Percentiles rank a stretch among this genome's conserved stretches.
Conservation (phyloP, 2,329 filamentous ascomycete species). For the Pseudogymnoascus sp. region DNA sequence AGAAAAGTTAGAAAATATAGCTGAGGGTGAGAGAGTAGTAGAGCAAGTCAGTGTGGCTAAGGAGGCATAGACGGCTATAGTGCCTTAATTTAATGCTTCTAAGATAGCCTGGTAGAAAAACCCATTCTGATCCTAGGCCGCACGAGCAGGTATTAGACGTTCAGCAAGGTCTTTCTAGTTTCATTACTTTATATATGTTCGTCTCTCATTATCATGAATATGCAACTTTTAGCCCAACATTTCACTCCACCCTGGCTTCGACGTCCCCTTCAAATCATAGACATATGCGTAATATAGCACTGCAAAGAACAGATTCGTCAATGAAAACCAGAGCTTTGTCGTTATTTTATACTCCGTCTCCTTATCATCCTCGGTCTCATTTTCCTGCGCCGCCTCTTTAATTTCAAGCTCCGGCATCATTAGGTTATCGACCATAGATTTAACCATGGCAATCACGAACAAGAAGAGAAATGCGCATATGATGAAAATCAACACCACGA, state of each 20-base stretch:
- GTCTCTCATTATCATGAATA: not conserved
- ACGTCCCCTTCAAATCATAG: not conserved
- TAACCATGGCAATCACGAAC: not conserved
- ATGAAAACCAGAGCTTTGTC: not conserved
- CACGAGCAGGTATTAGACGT: not conserved
- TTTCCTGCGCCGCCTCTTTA: not conserved
- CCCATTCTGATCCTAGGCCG: not conserved
- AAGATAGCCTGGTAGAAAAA: not conserved
- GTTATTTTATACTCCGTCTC: not conserved
- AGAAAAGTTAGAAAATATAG: conserved; percentile 12
- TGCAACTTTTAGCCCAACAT: not conserved
- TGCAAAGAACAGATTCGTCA: not conserved
- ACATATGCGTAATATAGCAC: not conserved
- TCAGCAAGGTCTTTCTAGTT: not conserved
- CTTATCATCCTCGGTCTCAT: not conserved
- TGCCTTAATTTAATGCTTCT: not conserved
- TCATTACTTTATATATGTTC: not conserved
- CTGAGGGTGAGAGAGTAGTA: not conserved
- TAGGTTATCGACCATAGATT: not conserved
- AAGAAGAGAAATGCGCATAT: not conserved
- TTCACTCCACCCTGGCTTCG: not conserved
- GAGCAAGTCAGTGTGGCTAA: not conserved
- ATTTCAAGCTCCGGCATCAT: not conserved
- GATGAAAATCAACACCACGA: not conserved
- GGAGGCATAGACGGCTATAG: not conserved